A percentile compares a stretch with the other conserved stretches of the same genome.
Conservation (phyloP, 1,284 basidiomycete genomes). For the Irpex sp. region DNA sequence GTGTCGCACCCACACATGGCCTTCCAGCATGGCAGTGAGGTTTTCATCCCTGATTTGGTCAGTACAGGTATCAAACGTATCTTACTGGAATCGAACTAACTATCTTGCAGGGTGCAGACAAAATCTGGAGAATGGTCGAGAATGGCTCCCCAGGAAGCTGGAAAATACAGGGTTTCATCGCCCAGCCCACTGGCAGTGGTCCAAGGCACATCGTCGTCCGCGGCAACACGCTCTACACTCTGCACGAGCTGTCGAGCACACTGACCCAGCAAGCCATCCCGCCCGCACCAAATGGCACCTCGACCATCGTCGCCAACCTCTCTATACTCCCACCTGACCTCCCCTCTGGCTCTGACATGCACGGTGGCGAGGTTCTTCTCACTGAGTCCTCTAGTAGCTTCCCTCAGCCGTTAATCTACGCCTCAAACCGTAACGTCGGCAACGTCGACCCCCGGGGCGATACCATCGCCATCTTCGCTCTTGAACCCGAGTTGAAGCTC, state of each 20-base stretch:
- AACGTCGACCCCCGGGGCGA: conserved; percentile 31
- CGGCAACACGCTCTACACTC: conserved; percentile 51
- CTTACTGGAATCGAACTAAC: background rate
- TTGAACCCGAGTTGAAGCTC: conserved; percentile 28
- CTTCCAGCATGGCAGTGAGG: conserved; percentile 45
- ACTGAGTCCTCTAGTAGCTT: conserved; percentile 27
- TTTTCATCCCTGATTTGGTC: conserved; percentile 66
- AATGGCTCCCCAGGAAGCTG: conserved; percentile 38
- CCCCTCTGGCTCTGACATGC: conserved; percentile 45
- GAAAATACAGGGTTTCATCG: conserved; percentile 56
- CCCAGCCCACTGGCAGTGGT: conserved; percentile 60
- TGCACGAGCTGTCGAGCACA: conserved; percentile 65
- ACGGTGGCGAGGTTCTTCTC: conserved; percentile 46
- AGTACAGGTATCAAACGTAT: conserved; percentile 14
- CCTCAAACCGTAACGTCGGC: conserved; percentile 39
- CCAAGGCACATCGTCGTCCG: conserved; percentile 60
- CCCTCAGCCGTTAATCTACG: conserved; percentile 33
- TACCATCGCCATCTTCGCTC: conserved; percentile 33
- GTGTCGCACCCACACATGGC: conserved; percentile 65
- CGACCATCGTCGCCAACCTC: conserved; percentile 45
- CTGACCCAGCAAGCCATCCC: conserved; percentile 62
- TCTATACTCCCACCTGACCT: conserved; percentile 53
- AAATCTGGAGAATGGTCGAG: conserved; percentile 56
- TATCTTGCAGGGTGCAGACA: conserved; percentile 55
- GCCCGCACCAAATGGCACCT: conserved; percentile 37